Base-by-base conservation (phyloP, 345 rosid species). In the Erodium maritimum region DNA sequence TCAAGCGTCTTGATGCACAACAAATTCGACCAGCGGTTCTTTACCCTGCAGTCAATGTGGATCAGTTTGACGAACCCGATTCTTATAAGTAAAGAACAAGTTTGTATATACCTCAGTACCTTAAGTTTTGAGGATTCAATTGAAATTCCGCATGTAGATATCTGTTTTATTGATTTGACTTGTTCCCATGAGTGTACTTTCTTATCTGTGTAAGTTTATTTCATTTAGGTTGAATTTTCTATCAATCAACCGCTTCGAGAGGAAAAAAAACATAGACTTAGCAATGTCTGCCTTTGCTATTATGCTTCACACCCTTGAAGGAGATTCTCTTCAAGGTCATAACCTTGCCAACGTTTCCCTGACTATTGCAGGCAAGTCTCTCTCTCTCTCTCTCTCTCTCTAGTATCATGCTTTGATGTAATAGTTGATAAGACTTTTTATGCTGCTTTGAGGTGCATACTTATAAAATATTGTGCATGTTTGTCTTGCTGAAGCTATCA, bases 211-310 rank as follows among this genome's bases (percentile, higher is more conserved):
- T 21, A 18, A 8, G 19, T 14, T 14, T 48, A 24, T 75, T 71
- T 70, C 52, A 21, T 64, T 17, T 64, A 88, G 96, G 79, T 70
- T 84, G 75, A 82, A 84, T 74, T 86, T 82, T 61, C 89, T 88
- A 61, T 88, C 95, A 55, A 77, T 88, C 64, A 91, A 91, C 60
- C 90, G 95, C 18, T 88, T 82, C 62, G 96, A 86, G 72, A 81
- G 80, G 79, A 91, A 91, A 71, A 87, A 88, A 84, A 86, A 85
- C 73, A 85, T 90, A 17, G 83, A 82, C 18, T 74, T 90, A 64
- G 96, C 96, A 19, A 75, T 90, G 68, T 80, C 89, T n/a, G 96
- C 94, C 58, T 90, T 87, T 70, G 94, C 91, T 3, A 71, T 37
- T 5, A 37, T 70, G 71, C 89, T 90, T 42, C 76, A 70, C 61